Base-by-base conservation (phyloP, 176 grass and related monocot species). In the Otatea glauca region DNA sequence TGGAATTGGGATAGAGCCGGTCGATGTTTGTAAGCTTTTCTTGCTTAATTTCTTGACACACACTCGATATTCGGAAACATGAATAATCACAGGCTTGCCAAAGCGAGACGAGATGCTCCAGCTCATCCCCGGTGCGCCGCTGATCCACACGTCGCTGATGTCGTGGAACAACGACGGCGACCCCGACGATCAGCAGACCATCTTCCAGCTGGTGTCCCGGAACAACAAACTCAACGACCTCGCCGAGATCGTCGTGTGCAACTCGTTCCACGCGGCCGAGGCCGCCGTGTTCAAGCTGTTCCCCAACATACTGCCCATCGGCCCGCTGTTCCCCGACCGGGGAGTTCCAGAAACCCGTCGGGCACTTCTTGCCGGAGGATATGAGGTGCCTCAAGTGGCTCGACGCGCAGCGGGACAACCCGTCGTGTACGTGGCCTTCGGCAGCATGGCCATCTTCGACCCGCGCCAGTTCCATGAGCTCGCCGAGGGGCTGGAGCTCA, bases 361-460 rank as follows among this genome's bases (percentile, higher is more conserved):
- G 90, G 0, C 37, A 74, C 65, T 91, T 91, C 38, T 74, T 92
- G 43, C 87, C 66, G 7, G 84, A 77, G 74, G 94, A 96, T 66
- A n/a, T 25, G 16, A 38, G 80, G 17, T 94, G 87, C 75, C 18
- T 79, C 11, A 24, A 48, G 3, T 93, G 91, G 91, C 88, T 94
- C 6, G 90, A 94, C 82, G 85, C 72, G 41, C 89, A 85, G 76
- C 18, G 53, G 0, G 53, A 34, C 58, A 38, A 47, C 7, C 90
- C 75, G 92, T 94, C 78, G 68, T 94, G 15, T 94, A 94, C 49
- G 84, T 90, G 38, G 90, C 92, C 2, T 94, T 94, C 67, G 93
- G 90, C n/a, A 95, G 88, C 88, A 45, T 88, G 23, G 59, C 90
- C 66, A 91, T 88, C 44, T 84, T 95, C 70, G 37, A 86, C 58